Evolutionary conservation across 805 yeast species (phyloP).

Genomic region (Babjeviella inositovora): DNA sequence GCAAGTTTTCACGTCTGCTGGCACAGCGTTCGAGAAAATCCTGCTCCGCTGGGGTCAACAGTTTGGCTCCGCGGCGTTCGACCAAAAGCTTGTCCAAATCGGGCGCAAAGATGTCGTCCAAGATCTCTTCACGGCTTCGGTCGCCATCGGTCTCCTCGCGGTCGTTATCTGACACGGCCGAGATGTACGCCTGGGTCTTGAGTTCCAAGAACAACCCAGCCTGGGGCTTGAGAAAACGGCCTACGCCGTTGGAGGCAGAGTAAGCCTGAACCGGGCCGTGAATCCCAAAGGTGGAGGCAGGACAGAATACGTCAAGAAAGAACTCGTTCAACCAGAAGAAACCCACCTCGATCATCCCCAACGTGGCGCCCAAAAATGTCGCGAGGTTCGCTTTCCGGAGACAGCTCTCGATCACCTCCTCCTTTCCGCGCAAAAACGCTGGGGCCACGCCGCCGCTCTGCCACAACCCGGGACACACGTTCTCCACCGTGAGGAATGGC

Average conservation of each 20-base stretch:
- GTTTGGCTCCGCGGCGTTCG: constrained; percentile 11
- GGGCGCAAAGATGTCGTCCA: constrained; percentile 63
- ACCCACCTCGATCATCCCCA: constrained; percentile 77
- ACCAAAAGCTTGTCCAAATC: constrained; percentile 31
- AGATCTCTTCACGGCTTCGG: constrained; percentile 44
- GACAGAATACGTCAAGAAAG: constrained; percentile 79
- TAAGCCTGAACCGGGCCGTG: constrained; percentile 4
- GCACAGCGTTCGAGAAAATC: constrained; percentile 69
- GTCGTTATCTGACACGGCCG: constrained; percentile 49
- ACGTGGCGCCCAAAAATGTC: constrained; percentile 73
- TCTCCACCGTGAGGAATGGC: constrained; percentile 56
- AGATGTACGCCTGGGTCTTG: constrained; percentile 89
- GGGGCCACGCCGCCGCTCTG: constrained; percentile 46
- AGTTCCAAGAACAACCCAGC: constrained; percentile 70
- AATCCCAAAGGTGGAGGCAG: constrained; percentile 29
- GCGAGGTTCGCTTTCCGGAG: constrained; percentile 77
- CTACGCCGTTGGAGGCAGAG: constrained; percentile 20
- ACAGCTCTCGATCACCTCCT: constrained; percentile 45
- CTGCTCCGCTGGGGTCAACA: constrained; percentile 56
- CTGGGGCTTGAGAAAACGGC: constrained; percentile 65
- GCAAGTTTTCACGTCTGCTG: constrained; percentile 48
- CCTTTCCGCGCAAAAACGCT: constrained; percentile 37
- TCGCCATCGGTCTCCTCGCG: constrained; percentile 15
- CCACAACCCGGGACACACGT: constrained; percentile 61
- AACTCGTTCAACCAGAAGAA: constrained; percentile 74